phyloP scores from a whole-genome alignment of 805 yeast species.

The Lachancea nothofagi region DNA sequence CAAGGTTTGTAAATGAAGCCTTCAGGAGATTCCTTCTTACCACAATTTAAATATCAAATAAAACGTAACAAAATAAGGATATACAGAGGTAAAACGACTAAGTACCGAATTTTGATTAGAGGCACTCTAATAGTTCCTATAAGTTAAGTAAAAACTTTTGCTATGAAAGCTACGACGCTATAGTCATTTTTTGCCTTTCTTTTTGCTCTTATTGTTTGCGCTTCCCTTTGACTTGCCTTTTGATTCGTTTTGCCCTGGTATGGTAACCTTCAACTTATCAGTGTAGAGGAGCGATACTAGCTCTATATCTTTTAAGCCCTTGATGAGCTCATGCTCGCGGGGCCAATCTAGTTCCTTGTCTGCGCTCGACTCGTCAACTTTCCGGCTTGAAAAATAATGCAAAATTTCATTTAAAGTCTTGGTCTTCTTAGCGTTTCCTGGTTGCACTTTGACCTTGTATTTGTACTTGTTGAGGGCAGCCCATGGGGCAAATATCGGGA shows the following conservation, averaged over 20 bases:
- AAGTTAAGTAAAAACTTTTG: not conserved
- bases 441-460: constrained; percentile 78
- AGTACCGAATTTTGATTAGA: too few species aligned
- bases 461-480: constrained; percentile 62
- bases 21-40: too few species aligned
- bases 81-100: too few species aligned
- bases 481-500: constrained; percentile 96
- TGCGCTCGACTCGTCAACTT: constrained; percentile 39
- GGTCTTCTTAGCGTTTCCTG: constrained; percentile 78
- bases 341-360: constrained; percentile 64
- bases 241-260: constrained; percentile 44
- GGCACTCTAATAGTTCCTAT: too few species aligned
- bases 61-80: too few species aligned
- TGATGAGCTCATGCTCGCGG: constrained; percentile 52
- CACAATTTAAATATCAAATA: too few species aligned
- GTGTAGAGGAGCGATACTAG: constrained; percentile 63
- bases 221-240: constrained; percentile 18
- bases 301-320: constrained; percentile 56
- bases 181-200: constrained; percentile 18
- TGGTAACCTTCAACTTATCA: constrained; percentile 58
- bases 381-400: constrained; percentile 48
- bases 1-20: constrained; percentile 33
- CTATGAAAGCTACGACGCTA: not conserved
- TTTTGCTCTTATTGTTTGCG: constrained; percentile 21
- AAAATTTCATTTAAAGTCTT: constrained; percentile 71